Evolutionary conservation across 1,284 basidiomycete genomes (phyloP).

Genomic region (Gymnopus androsaceus): DNA sequence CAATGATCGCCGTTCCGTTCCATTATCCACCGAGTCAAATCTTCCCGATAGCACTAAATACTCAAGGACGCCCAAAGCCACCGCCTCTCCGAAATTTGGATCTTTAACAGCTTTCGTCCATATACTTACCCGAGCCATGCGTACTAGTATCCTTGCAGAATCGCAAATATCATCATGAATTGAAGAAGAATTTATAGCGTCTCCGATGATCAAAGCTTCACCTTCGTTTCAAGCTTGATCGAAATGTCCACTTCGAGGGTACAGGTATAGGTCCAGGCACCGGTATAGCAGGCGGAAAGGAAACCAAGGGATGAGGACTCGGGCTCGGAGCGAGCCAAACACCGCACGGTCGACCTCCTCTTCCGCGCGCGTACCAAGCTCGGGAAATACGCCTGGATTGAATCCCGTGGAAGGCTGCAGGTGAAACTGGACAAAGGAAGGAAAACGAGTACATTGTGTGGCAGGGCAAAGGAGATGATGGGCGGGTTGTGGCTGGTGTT

Average conservation of each 20-base stretch:
- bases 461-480: slow-evolving; percentile 70
- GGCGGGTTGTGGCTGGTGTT: no score
- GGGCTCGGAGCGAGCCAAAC: slow-evolving; percentile 11
- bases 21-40: slow-evolving; percentile 19
- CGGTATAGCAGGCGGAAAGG: no score
- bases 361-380: slow-evolving; percentile 73
- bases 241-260: no score
- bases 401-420: slow-evolving; percentile 82
- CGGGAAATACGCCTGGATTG: slow-evolving; percentile 81
- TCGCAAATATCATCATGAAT: neutral
- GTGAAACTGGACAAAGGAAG: slow-evolving; percentile 88
- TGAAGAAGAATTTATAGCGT: neutral
- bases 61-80: slow-evolving; percentile 15
- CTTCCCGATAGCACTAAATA: slow-evolving; percentile 18
- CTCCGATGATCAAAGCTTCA: no score
- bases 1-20: no score
- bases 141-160: slow-evolving; percentile 1
- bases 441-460: slow-evolving; percentile 85
- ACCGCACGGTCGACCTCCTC: slow-evolving; percentile 49
- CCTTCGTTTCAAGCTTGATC: no score
- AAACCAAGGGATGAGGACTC: no score
- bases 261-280: no score
- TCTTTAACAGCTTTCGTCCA: slow-evolving; percentile 18
- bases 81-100: slow-evolving; percentile 18
- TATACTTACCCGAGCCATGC: no score